A percentile compares a stretch with the other conserved stretches of the same genome.
Conservation (phyloP, 2,329 filamentous ascomycete genomes). For the Paecilomyces fulvus region DNA sequence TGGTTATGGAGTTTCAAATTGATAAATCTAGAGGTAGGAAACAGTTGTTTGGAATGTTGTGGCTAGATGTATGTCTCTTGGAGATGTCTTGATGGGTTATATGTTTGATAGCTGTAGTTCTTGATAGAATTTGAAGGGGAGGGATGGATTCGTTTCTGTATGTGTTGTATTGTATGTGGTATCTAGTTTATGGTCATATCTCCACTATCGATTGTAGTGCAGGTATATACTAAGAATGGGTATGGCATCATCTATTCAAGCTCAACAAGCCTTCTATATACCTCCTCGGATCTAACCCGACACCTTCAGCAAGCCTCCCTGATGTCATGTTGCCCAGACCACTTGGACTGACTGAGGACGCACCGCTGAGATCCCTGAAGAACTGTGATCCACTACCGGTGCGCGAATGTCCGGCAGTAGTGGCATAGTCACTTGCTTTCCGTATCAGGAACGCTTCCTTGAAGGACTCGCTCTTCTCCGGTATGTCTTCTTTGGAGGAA, state of each 20-base stretch:
- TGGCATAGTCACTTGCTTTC: constrained; percentile 34
- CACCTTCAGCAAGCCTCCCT: constrained; percentile 34
- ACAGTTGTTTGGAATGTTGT: too few species aligned
- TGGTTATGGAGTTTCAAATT: too few species aligned
- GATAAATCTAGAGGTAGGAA: too few species aligned
- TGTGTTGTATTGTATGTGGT: too few species aligned
- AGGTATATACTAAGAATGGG: neutral
- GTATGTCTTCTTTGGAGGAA: neutral
- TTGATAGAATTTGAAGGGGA: too few species aligned
- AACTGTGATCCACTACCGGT: constrained; percentile 25
- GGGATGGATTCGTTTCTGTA: too few species aligned
- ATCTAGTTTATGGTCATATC: too few species aligned
- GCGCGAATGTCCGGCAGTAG: constrained; percentile 22
- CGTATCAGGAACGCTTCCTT: constrained; percentile 41
- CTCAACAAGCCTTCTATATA: constrained; percentile 40
- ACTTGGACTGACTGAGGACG: constrained; percentile 14
- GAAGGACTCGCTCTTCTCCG: constrained; percentile 1
- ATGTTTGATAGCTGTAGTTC: too few species aligned
- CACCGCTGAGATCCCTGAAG: constrained; percentile 33
- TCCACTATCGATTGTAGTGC: neutral
- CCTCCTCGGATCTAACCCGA: constrained; percentile 38
- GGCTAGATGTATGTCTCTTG: too few species aligned
- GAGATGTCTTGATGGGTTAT: too few species aligned
- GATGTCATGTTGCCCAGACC: constrained; percentile 15
- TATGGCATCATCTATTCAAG: constrained; percentile 29